phyloP scores from a whole-genome alignment of 163 green algal species.

The Smithsoniella earleae region DNA sequence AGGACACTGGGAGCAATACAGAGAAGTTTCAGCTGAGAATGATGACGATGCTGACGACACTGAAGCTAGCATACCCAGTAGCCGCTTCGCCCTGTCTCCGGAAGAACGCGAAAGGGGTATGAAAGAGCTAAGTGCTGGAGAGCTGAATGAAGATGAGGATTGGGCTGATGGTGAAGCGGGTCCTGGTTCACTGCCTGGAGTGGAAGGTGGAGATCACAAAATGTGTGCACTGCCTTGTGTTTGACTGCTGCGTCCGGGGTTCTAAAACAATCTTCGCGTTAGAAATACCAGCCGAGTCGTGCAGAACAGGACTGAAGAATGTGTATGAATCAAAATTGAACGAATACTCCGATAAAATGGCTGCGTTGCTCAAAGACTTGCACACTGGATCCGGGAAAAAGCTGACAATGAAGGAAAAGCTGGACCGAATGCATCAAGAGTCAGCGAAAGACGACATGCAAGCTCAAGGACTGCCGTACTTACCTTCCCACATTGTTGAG shows the following conservation, averaged over 20 bases:
- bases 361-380: not conserved
- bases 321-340: conserved; percentile 23
- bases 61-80: not conserved
- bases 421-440: not conserved
- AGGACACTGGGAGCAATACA: conserved; percentile 12
- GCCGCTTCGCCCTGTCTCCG: not conserved
- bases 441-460: not conserved
- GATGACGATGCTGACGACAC: conserved; percentile 8
- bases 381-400: conserved; percentile 28
- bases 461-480: not conserved
- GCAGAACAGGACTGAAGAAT: not conserved
- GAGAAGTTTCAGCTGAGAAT: not conserved
- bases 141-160: not conserved
- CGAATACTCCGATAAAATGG: conserved; percentile 18
- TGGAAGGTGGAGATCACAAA: not conserved
- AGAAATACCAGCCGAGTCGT: not conserved
- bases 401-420: conserved; percentile 10
- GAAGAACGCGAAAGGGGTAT: not conserved
- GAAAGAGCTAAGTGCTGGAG: not conserved
- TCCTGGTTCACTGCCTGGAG: not conserved
- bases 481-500: conserved; percentile 8
- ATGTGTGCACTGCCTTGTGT: not conserved
- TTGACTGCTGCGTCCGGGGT: not conserved
- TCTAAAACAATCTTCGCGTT: not conserved
- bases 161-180: not conserved